A percentile compares a stretch with the other conserved stretches of the same genome.
Conservation (phyloP, 129 eudicot species). For the Artemisia tridentata region DNA sequence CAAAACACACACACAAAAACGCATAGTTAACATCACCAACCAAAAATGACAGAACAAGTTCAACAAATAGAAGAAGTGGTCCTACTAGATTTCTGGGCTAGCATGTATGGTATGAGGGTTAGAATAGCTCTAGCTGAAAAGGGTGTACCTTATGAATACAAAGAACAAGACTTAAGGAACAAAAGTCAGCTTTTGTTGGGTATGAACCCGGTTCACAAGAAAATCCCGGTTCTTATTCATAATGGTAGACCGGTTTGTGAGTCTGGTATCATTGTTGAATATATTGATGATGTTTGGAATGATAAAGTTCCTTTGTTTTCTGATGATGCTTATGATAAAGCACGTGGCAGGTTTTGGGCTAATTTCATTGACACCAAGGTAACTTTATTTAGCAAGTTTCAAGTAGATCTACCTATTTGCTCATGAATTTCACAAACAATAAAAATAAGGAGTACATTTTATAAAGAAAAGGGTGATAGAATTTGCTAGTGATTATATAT, state of each 20-base stretch:
- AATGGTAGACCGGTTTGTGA: constrained; percentile 42
- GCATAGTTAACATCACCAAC: neutral
- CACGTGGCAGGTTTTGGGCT: constrained; percentile 54
- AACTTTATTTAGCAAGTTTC: neutral
- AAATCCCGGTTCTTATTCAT: constrained; percentile 55
- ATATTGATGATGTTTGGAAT: constrained; percentile 56
- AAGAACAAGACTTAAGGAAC: constrained; percentile 36
- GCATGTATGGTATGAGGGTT: constrained; percentile 45
- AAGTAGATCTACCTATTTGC: neutral
- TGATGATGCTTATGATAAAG: constrained; percentile 40
- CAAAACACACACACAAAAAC: neutral
- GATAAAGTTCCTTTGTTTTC: constrained; percentile 43
- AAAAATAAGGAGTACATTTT: no score
- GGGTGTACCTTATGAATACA: constrained; percentile 36
- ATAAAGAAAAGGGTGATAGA: no score
- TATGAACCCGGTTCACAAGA: constrained; percentile 48
- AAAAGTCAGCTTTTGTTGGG: constrained; percentile 45
- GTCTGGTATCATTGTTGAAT: constrained; percentile 41
- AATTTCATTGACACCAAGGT: constrained; percentile 53
- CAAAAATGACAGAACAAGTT: neutral
- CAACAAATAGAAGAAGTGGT: constrained; percentile 28
- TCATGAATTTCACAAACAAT: neutral
- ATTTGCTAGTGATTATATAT: neutral
- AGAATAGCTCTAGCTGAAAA: constrained; percentile 59
- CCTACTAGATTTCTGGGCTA: constrained; percentile 35